Conservation (phyloP, 2,329 filamentous ascomycete species). For the Cytospora paraplurivora region DNA sequence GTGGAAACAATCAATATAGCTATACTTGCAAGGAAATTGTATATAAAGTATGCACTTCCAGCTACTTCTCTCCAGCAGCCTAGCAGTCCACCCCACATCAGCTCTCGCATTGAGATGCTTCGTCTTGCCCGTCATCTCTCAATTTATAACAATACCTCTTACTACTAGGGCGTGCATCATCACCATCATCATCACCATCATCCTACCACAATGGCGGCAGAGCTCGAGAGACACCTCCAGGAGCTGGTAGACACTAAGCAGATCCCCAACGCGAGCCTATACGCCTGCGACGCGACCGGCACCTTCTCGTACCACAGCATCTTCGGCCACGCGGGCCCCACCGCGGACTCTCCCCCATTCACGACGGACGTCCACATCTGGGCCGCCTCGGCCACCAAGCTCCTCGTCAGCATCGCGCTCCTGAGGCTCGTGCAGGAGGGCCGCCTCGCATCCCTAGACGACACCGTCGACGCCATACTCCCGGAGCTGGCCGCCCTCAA, state of each 20-base stretch:
- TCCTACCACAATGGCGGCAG: conserved; percentile 21
- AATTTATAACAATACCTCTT: not conserved
- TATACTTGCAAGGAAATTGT: too few relatives aligned
- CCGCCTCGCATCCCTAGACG: conserved; percentile 45
- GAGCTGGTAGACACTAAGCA: conserved; percentile 46
- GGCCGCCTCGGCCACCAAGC: conserved; percentile 44
- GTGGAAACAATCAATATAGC: not conserved
- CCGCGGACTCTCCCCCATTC: conserved; percentile 42
- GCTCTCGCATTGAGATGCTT: not conserved
- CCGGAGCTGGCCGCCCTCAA: conserved; percentile 52
- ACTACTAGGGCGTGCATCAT: not conserved
- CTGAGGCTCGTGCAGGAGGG: conserved; percentile 59
- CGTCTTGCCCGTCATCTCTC: too few relatives aligned
- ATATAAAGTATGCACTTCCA: too few relatives aligned
- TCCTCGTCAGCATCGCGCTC: conserved; percentile 54
- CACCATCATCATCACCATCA: too few relatives aligned
- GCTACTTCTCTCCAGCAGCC: not conserved
- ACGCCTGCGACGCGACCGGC: conserved; percentile 42
- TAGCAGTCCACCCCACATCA: not conserved
- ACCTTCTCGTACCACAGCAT: conserved; percentile 44
- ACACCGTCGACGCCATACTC: conserved; percentile 46
- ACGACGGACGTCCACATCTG: conserved; percentile 41
- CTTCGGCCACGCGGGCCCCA: conserved; percentile 45
- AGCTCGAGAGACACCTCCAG: conserved; percentile 43
- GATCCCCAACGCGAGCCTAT: conserved; percentile 48